Percentiles rank a stretch among this genome's conserved stretches.
These are phyloP conservation scores for Trichoderma cornu-damae DNA, from an alignment of 2,329 filamentous ascomycete species.

Conservation along the genomic window DNA sequence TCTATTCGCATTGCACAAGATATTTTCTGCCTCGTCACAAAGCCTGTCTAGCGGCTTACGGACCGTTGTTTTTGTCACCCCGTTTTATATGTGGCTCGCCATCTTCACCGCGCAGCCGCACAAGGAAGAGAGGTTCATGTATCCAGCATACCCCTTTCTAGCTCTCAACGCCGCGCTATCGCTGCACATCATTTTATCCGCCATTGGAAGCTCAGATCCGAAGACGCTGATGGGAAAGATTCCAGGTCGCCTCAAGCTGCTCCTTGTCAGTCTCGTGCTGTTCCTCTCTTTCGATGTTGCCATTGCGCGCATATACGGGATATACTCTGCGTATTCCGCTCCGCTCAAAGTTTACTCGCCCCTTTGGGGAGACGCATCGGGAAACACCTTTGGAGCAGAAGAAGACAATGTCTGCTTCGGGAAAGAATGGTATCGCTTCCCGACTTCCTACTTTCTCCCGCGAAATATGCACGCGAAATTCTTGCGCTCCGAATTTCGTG, in stretches of 20 bases:
- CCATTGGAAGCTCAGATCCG: slow-evolving; percentile 65
- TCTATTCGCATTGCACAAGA: slow-evolving; percentile 67
- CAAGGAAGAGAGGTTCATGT: slow-evolving; percentile 99
- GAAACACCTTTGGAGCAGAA: slow-evolving; percentile 46
- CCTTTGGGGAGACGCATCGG: slow-evolving; percentile 51
- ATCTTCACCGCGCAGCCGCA: slow-evolving; percentile 93
- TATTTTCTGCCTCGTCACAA: slow-evolving; percentile 55
- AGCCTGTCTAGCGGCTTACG: slow-evolving; percentile 67
- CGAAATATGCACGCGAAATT: slow-evolving; percentile 82
- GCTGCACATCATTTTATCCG: slow-evolving; percentile 72
- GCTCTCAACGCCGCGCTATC: slow-evolving; percentile 82
- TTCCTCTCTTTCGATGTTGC: slow-evolving; percentile 61
- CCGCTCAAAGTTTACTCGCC: slow-evolving; percentile 67
- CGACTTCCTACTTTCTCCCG: slow-evolving; percentile 86
- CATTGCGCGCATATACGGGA: slow-evolving; percentile 66
- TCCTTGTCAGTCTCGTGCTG: slow-evolving; percentile 55
- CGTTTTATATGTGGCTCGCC: slow-evolving; percentile 90
- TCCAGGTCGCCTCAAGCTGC: slow-evolving; percentile 68
- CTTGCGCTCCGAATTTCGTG: slow-evolving; percentile 82
- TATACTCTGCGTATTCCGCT: slow-evolving; percentile 77
- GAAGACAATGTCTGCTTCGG: slow-evolving; percentile 75
- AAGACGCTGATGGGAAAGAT: slow-evolving; percentile 64
- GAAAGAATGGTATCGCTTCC: slow-evolving; percentile 98
- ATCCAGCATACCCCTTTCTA: slow-evolving; percentile 86
- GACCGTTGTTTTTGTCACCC: slow-evolving; percentile 70